Evolutionary conservation across 148 eudicot genomes (phyloP).

Genomic region (Cornus kousa): DNA sequence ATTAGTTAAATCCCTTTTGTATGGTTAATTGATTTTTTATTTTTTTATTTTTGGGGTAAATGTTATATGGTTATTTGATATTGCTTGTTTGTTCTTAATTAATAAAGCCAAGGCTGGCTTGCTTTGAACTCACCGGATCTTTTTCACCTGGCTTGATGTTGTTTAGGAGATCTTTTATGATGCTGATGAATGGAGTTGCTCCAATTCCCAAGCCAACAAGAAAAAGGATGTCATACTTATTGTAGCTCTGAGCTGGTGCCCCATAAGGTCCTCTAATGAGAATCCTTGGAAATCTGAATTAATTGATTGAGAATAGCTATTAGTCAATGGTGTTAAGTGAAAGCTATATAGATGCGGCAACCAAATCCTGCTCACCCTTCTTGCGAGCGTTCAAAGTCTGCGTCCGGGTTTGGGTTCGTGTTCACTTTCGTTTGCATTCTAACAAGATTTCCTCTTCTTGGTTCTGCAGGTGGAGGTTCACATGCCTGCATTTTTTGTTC

Average conservation of each 20-base stretch:
- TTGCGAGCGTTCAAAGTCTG: slow-evolving; percentile 36
- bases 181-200: slow-evolving; percentile 96
- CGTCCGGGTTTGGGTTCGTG: neutral
- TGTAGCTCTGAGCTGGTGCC: slow-evolving; percentile 93
- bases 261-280: slow-evolving; percentile 92
- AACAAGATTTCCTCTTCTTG: slow-evolving; percentile 54
- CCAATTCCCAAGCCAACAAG: slow-evolving; percentile 94
- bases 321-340: neutral
- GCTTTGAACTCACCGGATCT: slow-evolving; percentile 15
- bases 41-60: too few species aligned
- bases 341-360: neutral
- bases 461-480: slow-evolving; percentile 38
- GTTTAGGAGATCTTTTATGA: slow-evolving; percentile 82
- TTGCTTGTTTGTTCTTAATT: neutral
- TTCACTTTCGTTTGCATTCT: slow-evolving; percentile 66
- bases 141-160: slow-evolving; percentile 29
- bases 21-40: neutral
- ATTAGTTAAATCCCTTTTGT: neutral
- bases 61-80: neutral
- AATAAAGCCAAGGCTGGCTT: neutral
- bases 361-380: slow-evolving; percentile 32
- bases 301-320: slow-evolving; percentile 8
- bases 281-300: slow-evolving; percentile 64
- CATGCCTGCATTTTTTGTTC: slow-evolving; percentile 48
- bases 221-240: slow-evolving; percentile 73